Conservation (phyloP, 2,329 filamentous ascomycete genomes). For the Pseudocercospora fuligena region DNA sequence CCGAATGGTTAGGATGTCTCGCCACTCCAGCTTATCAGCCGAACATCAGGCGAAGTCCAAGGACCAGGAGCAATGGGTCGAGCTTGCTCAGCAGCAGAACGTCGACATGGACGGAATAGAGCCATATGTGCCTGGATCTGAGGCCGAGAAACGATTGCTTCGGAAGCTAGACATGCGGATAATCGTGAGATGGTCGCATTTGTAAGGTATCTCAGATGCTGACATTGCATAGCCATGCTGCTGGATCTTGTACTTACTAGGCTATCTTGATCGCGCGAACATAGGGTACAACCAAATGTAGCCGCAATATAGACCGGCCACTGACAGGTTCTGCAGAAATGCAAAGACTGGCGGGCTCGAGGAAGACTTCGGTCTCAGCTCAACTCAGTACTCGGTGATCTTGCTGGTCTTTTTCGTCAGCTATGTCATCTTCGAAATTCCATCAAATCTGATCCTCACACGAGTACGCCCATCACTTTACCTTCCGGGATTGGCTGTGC, state of each 20-base stretch:
- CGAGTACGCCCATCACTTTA: conserved; percentile 60
- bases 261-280: conserved; percentile 65
- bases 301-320: conserved; percentile 35
- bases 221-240: conserved; percentile 54
- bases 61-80: conserved; percentile 14
- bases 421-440: conserved; percentile 66
- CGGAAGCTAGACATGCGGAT: conserved; percentile 68
- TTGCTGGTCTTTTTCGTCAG: conserved; percentile 57
- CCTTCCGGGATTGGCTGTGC: conserved; percentile 54
- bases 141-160: conserved; percentile 50
- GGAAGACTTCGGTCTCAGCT: conserved; percentile 59
- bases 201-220: background rate
- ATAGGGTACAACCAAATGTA: conserved; percentile 59
- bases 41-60: background rate
- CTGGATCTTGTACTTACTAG: conserved; percentile 77
- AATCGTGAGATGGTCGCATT: background rate
- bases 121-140: conserved; percentile 13
- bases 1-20: background rate
- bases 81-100: background rate
- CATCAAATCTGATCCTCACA: conserved; percentile 64
- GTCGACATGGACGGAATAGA: background rate
- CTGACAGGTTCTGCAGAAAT: conserved; percentile 41
- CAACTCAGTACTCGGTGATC: conserved; percentile 11
- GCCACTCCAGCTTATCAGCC: conserved; percentile 5
- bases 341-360: conserved; percentile 59